Evolutionary conservation across 371 early-diverging fungal genomes (phyloP), one percentile per base, ranked within the genome.

Genomic region (Capillidium heterosporum): DNA sequence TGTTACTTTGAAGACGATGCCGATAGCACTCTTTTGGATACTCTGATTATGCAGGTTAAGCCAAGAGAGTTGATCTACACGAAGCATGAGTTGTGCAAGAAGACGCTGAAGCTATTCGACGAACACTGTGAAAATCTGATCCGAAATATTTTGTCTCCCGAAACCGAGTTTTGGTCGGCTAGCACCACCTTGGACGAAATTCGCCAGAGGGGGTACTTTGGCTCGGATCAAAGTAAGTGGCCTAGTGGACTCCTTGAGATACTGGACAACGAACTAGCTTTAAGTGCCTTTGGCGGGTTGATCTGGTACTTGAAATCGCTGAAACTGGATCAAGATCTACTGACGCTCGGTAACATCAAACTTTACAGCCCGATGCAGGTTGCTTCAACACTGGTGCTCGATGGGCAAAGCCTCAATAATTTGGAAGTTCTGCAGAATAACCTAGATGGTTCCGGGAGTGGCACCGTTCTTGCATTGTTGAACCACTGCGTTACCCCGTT

Each of bases 361-460:
- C 35, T 63, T 8, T 98, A 93, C 63, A 77, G 84, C 46, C 89
- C 89, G n/a, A 71, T 86, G 42, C 75, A 77, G 13, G 68, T 74
- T 35, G 63, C 67, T 1, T 67, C 75, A 0, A 77, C 80, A 0
- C 68, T 98, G 28, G 74, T 91, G 1, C 73, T 99, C 32, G 99
- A 99, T 62, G 95, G 95, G 0, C 89, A 90, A 57, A 91, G 97
- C 0, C 67, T 99, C 21, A 67, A 80, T 32, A 97, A 98, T 61
- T 68, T 99, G 35, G 97, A 98, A 61, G 70, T 99, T 23, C 89
- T 99, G 56, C 75, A 86, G 54, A 91, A 91, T 61, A 78, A 85
- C 2, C 60, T 71, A 32, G 89, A 94, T 60, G 83, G 86, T 2
- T 67, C 76, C 4, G 74, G 69, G 0, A 66, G 79, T 28, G 95